These are phyloP conservation scores for Calocybe indica DNA, from an alignment of 768 basidiomycete species.

Conservation along the genomic window DNA sequence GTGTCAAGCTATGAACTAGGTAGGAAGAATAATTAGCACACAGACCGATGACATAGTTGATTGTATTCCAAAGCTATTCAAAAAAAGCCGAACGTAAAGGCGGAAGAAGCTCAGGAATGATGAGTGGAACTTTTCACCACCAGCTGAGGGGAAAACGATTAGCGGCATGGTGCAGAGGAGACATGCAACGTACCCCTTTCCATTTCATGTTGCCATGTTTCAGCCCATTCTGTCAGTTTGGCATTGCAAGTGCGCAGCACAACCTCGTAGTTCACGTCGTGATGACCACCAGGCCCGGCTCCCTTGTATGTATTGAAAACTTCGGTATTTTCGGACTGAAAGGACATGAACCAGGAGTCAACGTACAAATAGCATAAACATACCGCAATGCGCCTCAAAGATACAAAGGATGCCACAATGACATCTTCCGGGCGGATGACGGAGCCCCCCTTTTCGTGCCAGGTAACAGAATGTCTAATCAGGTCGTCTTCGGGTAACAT, in stretches of 20 bases:
- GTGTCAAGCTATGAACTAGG: conserved; percentile 23
- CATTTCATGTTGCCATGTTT: conserved; percentile 72
- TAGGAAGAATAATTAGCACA: conserved; percentile 8
- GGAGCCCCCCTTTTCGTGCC: conserved; percentile 60
- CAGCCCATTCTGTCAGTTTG: conserved; percentile 67
- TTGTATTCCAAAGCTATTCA: conserved; percentile 81
- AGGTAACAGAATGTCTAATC: conserved; percentile 58
- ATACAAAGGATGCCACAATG: conserved; percentile 70
- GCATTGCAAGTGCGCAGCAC: conserved; percentile 68
- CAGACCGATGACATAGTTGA: conserved; percentile 52
- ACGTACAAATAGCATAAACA: conserved; percentile 17
- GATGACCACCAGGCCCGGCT: conserved; percentile 33
- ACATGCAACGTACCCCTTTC: conserved; percentile 41
- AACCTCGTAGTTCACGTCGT: conserved; percentile 69
- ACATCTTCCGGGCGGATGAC: conserved; percentile 73
- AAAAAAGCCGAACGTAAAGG: conserved; percentile 71
- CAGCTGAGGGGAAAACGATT: conserved; percentile 34
- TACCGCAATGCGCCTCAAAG: conserved; percentile 76
- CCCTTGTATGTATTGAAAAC: conserved; percentile 53
- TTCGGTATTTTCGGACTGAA: conserved; percentile 75
- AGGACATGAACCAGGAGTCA: conserved; percentile 4
- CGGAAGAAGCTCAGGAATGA: conserved; percentile 74
- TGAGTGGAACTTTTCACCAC: conserved; percentile 70
- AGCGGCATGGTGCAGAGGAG: conserved; percentile 3
- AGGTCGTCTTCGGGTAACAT: conserved; percentile 87